A percentile compares a stretch with the other conserved stretches of the same genome.
These are phyloP conservation scores for Aegilops sharonensis DNA, from an alignment of 176 grass and related monocot species.

Conservation along the genomic window DNA sequence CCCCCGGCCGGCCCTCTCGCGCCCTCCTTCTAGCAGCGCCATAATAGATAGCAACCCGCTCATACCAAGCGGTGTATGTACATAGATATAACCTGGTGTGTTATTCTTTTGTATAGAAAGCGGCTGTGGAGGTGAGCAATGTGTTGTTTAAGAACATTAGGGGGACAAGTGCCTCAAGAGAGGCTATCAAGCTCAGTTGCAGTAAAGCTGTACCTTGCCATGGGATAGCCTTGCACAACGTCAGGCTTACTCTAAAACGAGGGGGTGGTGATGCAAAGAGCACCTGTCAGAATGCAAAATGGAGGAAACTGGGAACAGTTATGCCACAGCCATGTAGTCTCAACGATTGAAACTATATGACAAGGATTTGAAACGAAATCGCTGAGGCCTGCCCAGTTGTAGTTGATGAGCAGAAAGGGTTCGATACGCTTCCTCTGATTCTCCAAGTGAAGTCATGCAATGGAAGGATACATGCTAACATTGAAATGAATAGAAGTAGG, in stretches of 20 bases:
- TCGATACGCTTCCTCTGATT: background rate
- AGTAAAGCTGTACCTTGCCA: conserved; percentile 32
- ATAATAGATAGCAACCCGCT: too few species aligned
- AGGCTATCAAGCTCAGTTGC: conserved; percentile 53
- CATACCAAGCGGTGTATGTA: too few species aligned
- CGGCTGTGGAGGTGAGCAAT: conserved; percentile 55
- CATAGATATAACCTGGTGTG: background rate
- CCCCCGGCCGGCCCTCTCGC: too few species aligned
- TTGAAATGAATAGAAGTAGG: background rate
- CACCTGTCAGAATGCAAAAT: conserved; percentile 32
- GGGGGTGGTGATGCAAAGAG: conserved; percentile 23
- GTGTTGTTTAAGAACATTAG: conserved; percentile 55
- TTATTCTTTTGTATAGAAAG: conserved; percentile 30
- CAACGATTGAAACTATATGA: conserved; percentile 7
- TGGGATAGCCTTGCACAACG: conserved; percentile 43
- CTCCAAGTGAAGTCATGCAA: background rate
- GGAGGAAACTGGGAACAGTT: conserved; percentile 40
- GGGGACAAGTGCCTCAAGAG: conserved; percentile 44
- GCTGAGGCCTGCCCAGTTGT: background rate
- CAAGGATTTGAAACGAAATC: too few species aligned
- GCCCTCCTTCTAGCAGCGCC: too few species aligned
- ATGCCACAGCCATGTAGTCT: conserved; percentile 39
- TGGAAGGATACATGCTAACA: background rate
- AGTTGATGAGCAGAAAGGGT: background rate
- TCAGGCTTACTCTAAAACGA: conserved; percentile 35